Conservation (phyloP, 2,329 filamentous ascomycete species). For the Calonectria leucothoes region DNA sequence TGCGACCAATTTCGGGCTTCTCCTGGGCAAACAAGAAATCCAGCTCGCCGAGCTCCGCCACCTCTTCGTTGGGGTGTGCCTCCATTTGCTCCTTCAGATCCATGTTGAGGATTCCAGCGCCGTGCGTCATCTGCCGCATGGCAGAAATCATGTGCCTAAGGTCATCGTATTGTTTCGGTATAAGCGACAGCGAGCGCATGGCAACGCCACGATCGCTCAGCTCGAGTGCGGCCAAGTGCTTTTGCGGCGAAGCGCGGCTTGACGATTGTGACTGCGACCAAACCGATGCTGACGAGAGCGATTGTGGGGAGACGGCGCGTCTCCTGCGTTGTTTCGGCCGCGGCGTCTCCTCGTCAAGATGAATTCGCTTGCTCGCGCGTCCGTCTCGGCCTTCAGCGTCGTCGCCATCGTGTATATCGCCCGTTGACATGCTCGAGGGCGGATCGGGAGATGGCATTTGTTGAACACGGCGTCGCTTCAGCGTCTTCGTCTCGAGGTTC, state of each 20-base stretch:
- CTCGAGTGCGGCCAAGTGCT: not conserved
- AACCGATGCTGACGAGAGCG: not conserved
- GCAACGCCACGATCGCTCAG: not conserved
- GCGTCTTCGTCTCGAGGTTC: not conserved
- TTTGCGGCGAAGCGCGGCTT: constrained; percentile 3
- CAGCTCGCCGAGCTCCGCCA: not conserved
- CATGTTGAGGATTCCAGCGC: not conserved
- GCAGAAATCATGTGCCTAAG: not conserved
- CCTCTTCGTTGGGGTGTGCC: not conserved
- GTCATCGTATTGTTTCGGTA: not conserved
- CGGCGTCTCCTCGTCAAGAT: not conserved
- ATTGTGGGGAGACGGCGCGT: not conserved
- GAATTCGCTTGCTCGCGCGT: not conserved
- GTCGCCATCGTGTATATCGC: not conserved
- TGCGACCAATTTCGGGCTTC: not conserved
- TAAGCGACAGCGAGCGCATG: not conserved
- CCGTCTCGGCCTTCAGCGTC: not conserved
- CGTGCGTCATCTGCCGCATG: constrained; percentile 11
- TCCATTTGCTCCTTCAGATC: not conserved
- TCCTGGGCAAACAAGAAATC: not conserved
- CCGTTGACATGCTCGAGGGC: not conserved
- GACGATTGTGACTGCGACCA: constrained; percentile 8
- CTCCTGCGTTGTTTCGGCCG: not conserved
- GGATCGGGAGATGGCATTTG: not conserved
- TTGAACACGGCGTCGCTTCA: constrained; percentile 1